Evolutionary conservation across 495 filamentous ascomycete species (phyloP), one percentile per base, ranked within the genome.

Genomic region (Hypoxylon lenormandii): DNA sequence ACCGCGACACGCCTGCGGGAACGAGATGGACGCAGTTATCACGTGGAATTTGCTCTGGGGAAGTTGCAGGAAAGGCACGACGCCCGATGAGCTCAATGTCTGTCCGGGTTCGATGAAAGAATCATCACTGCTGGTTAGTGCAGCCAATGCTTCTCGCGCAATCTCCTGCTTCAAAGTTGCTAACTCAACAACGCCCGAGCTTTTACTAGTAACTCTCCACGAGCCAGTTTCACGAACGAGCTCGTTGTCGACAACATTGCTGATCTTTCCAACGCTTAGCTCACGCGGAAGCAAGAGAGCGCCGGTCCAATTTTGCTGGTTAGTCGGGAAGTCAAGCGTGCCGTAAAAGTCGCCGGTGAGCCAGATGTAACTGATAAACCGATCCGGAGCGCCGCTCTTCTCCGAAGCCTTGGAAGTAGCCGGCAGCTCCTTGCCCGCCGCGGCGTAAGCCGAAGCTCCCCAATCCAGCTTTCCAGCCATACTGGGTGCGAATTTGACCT

Each of bases 221-320:
- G 69, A 69, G 8, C 64, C 69, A 12, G 69, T 72, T 28, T 72
- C 69, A 15, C 18, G 69, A 12, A 46, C 64, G 13, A 72, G 64
- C 19, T 72, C 54, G 23, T 69, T 72, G 16, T 69, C 59, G 26
- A 72, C 43, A 26, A 72, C 69, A 19, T 72, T 72, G 50, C 50
- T 33, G 22, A 72, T 67, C 48, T 59, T 72, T 5, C 69, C 69
- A 15, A 69, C 46, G 30, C 69, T 72, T 28, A 72, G 28, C 55
- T 72, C 69, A 12, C 69, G 69, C n/a, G 69, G 69, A 21, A 72
- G 69, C 43, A 72, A 46, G 19, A 72, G 69, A 26, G 69, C 64
- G 16, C 69, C 65, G 11, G 64, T 60, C 69, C 69, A 72, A 21
- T 68, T 68, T 30, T 72, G 69, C 59, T 72, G 69, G 0, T 18